Conservation (phyloP, 176 grass and related monocot genomes). For the Carex littledalei region DNA sequence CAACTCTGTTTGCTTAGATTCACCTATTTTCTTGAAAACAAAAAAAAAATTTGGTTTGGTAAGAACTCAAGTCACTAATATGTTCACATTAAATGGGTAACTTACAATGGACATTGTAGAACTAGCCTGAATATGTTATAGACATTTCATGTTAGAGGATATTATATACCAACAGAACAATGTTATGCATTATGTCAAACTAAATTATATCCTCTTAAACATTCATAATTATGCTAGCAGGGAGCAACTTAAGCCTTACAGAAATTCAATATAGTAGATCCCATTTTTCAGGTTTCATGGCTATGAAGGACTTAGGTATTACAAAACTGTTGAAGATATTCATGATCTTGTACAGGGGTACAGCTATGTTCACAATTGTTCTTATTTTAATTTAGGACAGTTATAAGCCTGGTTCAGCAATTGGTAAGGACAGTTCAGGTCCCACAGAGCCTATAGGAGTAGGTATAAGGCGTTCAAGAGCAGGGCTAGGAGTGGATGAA, state of each 20-base stretch:
- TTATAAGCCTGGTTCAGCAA: slow-evolving; percentile 21
- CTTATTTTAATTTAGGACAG: slow-evolving; percentile 24
- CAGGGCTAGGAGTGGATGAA: slow-evolving; percentile 49
- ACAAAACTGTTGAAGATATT: background rate
- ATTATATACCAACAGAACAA: background rate
- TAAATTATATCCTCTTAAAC: background rate
- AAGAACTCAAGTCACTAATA: background rate
- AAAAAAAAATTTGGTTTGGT: too few relatives aligned
- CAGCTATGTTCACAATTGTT: background rate
- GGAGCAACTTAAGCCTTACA: background rate
- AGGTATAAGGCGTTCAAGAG: slow-evolving; percentile 62
- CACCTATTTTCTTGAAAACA: background rate
- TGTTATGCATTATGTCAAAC: background rate
- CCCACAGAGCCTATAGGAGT: slow-evolving; percentile 53
- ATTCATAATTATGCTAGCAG: background rate
- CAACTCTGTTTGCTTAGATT: background rate
- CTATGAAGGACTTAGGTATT: background rate
- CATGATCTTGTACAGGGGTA: background rate
- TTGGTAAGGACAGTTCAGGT: slow-evolving; percentile 17
- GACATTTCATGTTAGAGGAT: too few relatives aligned
- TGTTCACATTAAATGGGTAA: background rate
- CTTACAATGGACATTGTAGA: background rate
- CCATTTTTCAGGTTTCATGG: background rate
- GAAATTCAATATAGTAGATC: background rate
- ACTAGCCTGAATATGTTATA: background rate